Evolutionary conservation across 345 rosid genomes (phyloP).

Genomic region (Camelina laxa): DNA sequence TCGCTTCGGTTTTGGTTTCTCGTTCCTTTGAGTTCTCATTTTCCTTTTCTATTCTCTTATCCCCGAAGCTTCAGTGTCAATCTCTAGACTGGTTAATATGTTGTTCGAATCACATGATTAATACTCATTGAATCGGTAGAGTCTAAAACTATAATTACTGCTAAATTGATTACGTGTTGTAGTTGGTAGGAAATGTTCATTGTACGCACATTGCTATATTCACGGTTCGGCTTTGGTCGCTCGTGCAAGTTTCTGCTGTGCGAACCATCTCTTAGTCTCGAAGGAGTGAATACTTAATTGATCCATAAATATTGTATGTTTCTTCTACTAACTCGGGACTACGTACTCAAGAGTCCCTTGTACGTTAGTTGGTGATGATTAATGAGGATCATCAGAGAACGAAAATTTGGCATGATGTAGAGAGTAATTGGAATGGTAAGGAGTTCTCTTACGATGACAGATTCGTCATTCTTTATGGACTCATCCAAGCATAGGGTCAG

Average conservation of each 20-base stretch:
- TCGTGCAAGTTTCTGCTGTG: too few relatives aligned
- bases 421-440: not conserved
- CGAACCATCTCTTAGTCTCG: not conserved
- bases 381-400: not conserved
- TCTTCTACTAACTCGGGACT: not conserved
- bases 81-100: not conserved
- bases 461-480: not conserved
- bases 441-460: not conserved
- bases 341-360: not conserved
- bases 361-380: not conserved
- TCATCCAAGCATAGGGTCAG: not conserved
- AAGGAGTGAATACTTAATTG: not conserved
- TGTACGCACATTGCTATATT: too few relatives aligned
- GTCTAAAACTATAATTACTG: not conserved
- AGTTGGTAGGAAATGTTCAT: too few relatives aligned
- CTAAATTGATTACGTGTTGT: too few relatives aligned
- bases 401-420: not conserved
- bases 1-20: constrained; percentile 42
- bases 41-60: not conserved
- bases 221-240: too few relatives aligned
- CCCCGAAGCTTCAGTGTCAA: not conserved
- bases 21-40: constrained; percentile 11
- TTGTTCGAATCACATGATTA: not conserved
- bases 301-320: not conserved
- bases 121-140: not conserved